Conservation (phyloP, 176 grass and related monocot genomes). For the Musa troglodytarum region DNA sequence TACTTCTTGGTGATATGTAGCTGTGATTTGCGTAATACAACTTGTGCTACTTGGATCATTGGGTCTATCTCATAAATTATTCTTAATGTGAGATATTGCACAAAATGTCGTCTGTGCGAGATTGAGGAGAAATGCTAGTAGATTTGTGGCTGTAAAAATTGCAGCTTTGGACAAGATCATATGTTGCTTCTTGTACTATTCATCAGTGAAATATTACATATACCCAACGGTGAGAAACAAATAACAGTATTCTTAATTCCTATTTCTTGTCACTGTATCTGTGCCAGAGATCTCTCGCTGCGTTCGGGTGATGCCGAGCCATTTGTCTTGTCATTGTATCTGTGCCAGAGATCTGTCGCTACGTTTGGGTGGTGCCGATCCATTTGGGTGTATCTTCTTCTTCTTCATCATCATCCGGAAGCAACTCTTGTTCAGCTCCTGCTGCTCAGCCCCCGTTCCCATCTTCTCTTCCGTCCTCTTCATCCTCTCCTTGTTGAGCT, state of each 20-base stretch:
- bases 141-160: neutral
- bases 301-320: neutral
- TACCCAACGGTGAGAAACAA: too few species aligned
- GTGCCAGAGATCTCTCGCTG: too few species aligned
- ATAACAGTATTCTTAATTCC: too few species aligned
- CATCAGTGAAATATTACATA: too few species aligned
- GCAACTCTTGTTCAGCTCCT: neutral
- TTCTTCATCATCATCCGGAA: neutral
- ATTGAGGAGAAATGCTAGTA: neutral
- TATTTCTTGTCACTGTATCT: too few species aligned
- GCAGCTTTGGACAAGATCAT: neutral
- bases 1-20: neutral
- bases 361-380: neutral
- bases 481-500: neutral
- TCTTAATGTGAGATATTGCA: neutral
- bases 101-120: neutral
- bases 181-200: constrained; percentile 1
- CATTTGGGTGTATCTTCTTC: constrained; percentile 1
- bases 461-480: neutral
- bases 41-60: neutral
- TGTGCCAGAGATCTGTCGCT: too few species aligned
- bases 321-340: neutral
- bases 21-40: neutral
- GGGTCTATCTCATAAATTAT: neutral
- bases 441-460: neutral